A percentile compares a stretch with the other conserved stretches of the same genome.
These are phyloP conservation scores for Chrysoporthe austroafricana DNA, from an alignment of 2,329 filamentous ascomycete genomes.

Conservation along the genomic window DNA sequence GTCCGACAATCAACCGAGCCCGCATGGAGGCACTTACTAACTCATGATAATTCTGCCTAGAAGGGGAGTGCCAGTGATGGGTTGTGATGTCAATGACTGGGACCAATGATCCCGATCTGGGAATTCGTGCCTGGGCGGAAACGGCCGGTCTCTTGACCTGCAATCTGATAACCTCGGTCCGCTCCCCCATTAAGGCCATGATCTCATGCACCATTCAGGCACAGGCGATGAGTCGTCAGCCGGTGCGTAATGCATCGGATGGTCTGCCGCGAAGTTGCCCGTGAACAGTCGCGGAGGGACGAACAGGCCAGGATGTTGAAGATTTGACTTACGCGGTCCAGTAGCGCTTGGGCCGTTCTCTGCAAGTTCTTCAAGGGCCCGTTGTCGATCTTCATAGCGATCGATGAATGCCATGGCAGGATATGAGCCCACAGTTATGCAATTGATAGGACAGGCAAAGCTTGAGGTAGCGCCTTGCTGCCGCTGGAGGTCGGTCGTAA, in stretches of 20 bases:
- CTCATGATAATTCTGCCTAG: too few relatives aligned
- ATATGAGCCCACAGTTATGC: neutral
- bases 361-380: too few relatives aligned
- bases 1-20: too few relatives aligned
- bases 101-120: neutral
- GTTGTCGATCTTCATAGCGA: neutral
- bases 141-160: neutral
- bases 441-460: neutral
- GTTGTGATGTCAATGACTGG: neutral
- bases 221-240: neutral
- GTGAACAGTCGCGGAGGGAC: neutral
- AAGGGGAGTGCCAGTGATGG: neutral
- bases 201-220: neutral
- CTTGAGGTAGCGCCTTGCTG: neutral
- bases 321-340: conserved; percentile 7
- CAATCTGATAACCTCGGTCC: neutral
- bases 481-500: neutral
- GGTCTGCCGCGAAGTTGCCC: neutral
- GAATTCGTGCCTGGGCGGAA: neutral
- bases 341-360: neutral
- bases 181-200: neutral
- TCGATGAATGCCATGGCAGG: neutral
- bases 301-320: neutral
- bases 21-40: too few relatives aligned
- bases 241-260: neutral